Evolutionary conservation across 2,329 filamentous ascomycete species (phyloP).

Genomic region (Coniochaeta prunicola): DNA sequence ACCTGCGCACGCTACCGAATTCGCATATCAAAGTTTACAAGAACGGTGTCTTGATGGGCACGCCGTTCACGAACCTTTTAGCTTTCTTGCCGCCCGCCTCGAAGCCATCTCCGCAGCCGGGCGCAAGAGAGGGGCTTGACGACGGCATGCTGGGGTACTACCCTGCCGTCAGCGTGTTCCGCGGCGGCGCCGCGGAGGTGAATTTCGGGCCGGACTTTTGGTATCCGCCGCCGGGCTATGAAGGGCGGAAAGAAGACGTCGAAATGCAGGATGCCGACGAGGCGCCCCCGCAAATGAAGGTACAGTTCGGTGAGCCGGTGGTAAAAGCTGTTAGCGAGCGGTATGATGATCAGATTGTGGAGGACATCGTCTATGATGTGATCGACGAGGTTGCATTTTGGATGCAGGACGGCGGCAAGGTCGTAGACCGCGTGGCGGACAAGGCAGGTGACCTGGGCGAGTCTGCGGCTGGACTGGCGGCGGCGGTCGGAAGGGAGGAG

Average conservation of each 20-base stretch:
- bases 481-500: conserved; percentile 41
- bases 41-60: conserved; percentile 81
- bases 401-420: conserved; percentile 58
- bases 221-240: conserved; percentile 64
- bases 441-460: conserved; percentile 24
- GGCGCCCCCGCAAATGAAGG: background rate
- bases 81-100: conserved; percentile 90
- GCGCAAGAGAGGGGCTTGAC: conserved; percentile 79
- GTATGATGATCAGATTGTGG: conserved; percentile 87
- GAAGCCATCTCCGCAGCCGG: conserved; percentile 61
- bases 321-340: conserved; percentile 59
- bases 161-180: conserved; percentile 85
- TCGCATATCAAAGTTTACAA: conserved; percentile 88
- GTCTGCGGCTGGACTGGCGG: background rate
- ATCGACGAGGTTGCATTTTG: conserved; percentile 92
- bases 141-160: conserved; percentile 96
- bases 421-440: conserved; percentile 31
- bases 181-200: conserved; percentile 82
- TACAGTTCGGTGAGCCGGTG: background rate
- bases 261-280: conserved; percentile 36
- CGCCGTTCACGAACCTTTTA: conserved; percentile 78
- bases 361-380: conserved; percentile 89
- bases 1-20: conserved; percentile 79
- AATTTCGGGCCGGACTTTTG: conserved; percentile 95
- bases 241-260: conserved; percentile 35